phyloP scores from a whole-genome alignment of 148 eudicot species.

The Vaccinium myrtillus region DNA sequence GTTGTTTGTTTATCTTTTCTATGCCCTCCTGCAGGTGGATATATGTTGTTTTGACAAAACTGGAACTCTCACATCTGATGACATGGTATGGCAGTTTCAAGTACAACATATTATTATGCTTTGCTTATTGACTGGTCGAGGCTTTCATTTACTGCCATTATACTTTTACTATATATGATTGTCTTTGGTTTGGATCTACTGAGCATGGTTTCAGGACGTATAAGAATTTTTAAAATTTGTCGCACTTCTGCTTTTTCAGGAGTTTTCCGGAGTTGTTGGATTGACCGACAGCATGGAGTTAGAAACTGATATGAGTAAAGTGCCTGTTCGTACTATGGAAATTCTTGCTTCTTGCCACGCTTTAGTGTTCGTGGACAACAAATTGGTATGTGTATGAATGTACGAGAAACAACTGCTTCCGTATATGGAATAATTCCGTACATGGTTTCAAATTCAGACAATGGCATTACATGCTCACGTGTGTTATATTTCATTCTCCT shows the following conservation, averaged over 20 bases:
- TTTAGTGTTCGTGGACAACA: conserved; percentile 91
- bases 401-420: neutral
- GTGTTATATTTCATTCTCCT: neutral
- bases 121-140: neutral
- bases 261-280: conserved; percentile 94
- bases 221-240: conserved; percentile 27
- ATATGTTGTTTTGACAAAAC: conserved; percentile 99
- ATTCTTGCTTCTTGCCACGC: conserved; percentile 99
- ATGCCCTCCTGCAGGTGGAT: conserved; percentile 66
- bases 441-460: conserved; percentile 2
- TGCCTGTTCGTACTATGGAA: conserved; percentile 72
- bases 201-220: conserved; percentile 64
- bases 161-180: conserved; percentile 41
- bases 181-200: conserved; percentile 71
- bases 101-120: conserved; percentile 2
- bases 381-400: conserved; percentile 56
- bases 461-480: neutral
- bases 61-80: conserved; percentile 97
- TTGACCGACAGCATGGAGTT: conserved; percentile 63
- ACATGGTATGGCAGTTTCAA: conserved; percentile 68
- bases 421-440: neutral
- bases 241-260: conserved; percentile 41
- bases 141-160: neutral
- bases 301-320: conserved; percentile 70
- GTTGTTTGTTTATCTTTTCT: neutral